Conservation (phyloP, 192 early-diverging fungal genomes). For the Podila minutissima region DNA sequence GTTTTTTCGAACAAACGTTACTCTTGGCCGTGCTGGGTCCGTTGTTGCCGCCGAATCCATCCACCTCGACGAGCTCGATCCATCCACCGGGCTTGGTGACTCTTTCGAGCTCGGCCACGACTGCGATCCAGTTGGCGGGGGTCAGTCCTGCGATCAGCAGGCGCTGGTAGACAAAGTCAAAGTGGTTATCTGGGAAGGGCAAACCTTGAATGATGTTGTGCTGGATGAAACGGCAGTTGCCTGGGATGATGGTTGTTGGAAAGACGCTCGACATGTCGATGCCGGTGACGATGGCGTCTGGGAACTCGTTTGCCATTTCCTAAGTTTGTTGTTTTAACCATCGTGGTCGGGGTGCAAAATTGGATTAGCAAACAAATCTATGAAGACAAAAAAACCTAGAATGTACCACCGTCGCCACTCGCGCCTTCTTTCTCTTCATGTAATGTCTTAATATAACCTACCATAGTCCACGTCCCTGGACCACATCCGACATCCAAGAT, state of each 20-base stretch:
- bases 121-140: constrained; percentile 22
- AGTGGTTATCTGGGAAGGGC: constrained; percentile 50
- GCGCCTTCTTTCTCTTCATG: background rate
- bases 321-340: background rate
- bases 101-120: constrained; percentile 33
- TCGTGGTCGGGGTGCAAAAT: background rate
- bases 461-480: constrained; percentile 31
- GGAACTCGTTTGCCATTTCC: constrained; percentile 61
- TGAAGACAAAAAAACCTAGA: background rate
- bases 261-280: constrained; percentile 56
- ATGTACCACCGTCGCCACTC: background rate
- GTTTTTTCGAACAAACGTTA: background rate
- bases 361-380: background rate
- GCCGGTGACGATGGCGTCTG: constrained; percentile 52
- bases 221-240: constrained; percentile 35
- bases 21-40: constrained; percentile 25
- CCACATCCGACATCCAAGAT: constrained; percentile 31
- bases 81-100: constrained; percentile 47
- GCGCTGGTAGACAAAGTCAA: constrained; percentile 52
- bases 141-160: constrained; percentile 32
- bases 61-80: constrained; percentile 45
- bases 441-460: background rate
- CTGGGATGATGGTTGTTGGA: constrained; percentile 41
- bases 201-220: constrained; percentile 29
- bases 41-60: constrained; percentile 31